Evolutionary conservation across 2,329 filamentous ascomycete genomes (phyloP), one percentile per base, ranked within the genome.

Genomic region (Nannizzia gypsea): DNA sequence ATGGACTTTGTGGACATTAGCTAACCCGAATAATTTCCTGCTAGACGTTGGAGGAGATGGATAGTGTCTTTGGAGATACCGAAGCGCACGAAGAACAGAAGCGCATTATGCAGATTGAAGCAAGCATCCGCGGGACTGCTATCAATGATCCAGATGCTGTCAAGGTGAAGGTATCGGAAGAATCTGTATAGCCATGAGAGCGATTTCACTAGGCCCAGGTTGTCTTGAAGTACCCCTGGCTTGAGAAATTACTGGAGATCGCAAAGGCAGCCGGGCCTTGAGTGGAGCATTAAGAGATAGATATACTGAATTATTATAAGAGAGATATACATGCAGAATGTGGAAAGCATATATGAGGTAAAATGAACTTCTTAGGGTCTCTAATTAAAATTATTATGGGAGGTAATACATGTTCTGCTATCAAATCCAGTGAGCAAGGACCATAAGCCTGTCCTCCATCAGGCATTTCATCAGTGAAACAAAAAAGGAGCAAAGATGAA

Each of bases 31-130:
- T 9, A 1, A 2, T 44, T 57, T 36, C 11, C 28, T 11, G 17
- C 28, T 17, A 72, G 64, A 82, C 76, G 3, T 74, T 84, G 11
- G 81, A 83, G 67, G 76, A 83, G 61, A 81, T 83, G 75, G 80
- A 83, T 50, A 72, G 73, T 40, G 73, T 75, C 36, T 76, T 76
- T 59, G 71, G 72, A 2, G 74, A 76, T 56, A 73, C 68, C 1
- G 67, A 66, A 15, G 71, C 70, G 1, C 67, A 74, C 28, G 68
- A 74, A 62, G 73, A 74, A 59, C 71, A 73, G 62, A 63, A 70
- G 59, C 69, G 72, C 28, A 73, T 74, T 56, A 69, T 71, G 48
- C 68, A 70, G 17, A 74, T 75, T 13, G 73, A 76, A 61, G 67
- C 68, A 4, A 67, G 73, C 40, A 60, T 75, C 31, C 68, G 70